phyloP scores from a whole-genome alignment of 23 red algal species.

The Gracilaria caudata region DNA sequence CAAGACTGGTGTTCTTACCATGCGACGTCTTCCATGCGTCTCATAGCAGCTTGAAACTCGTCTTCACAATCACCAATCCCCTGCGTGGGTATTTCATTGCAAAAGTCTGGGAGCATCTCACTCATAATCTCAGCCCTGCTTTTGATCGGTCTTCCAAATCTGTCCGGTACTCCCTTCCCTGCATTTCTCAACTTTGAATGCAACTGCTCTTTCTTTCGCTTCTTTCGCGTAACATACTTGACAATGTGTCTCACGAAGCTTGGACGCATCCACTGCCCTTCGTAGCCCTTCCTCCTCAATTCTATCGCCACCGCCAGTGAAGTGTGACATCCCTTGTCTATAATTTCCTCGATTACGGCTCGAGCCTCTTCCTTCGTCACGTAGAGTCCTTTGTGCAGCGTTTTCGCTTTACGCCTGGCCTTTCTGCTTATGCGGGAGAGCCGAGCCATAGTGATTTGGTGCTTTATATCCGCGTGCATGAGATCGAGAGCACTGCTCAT shows the following conservation, averaged over 20 bases:
- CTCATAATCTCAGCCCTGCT: slow-evolving; percentile 25
- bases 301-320: slow-evolving; percentile 13
- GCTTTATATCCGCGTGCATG: slow-evolving; percentile 15
- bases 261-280: slow-evolving; percentile 20
- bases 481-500: slow-evolving; percentile 8
- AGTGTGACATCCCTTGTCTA: not conserved
- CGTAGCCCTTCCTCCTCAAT: not conserved
- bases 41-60: not conserved
- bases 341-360: slow-evolving; percentile 4
- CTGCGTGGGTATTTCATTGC: slow-evolving; percentile 6
- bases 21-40: not conserved
- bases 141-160: slow-evolving; percentile 7
- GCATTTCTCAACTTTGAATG: not conserved
- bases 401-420: not conserved
- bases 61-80: slow-evolving; percentile 7
- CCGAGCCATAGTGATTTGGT: slow-evolving; percentile 11
- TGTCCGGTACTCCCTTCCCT: slow-evolving; percentile 15
- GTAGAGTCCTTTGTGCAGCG: slow-evolving; percentile 20
- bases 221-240: not conserved
- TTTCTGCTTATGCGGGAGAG: not conserved
- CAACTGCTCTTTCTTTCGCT: not conserved
- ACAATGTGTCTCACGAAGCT: not conserved
- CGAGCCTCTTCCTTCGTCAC: slow-evolving; percentile 12
- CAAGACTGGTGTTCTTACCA: not conserved
- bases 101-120: slow-evolving; percentile 42